phyloP scores from a whole-genome alignment of 2,329 filamentous ascomycete species.

The Didymella glomerata region DNA sequence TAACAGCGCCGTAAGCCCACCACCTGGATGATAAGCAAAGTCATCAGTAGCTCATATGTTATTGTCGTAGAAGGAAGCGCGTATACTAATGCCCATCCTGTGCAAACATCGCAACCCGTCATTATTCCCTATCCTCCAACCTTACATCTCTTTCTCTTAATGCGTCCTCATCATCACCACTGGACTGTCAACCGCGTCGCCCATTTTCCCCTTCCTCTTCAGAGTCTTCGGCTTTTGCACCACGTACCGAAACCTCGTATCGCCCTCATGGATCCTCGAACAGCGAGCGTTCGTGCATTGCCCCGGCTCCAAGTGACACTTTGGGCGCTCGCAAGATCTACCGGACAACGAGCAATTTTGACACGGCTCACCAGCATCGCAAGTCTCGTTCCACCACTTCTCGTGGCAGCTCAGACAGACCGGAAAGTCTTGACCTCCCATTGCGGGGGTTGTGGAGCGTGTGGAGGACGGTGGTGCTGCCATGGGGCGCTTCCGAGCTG shows the following conservation, averaged over 20 bases:
- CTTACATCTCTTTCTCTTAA: background rate
- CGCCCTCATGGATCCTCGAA: constrained; percentile 4
- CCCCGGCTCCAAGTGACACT: background rate
- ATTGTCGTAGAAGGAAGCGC: too few species aligned
- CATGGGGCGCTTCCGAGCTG: background rate
- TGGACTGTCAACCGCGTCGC: background rate
- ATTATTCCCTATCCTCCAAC: background rate
- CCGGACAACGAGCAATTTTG: constrained; percentile 7
- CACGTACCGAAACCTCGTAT: constrained; percentile 1
- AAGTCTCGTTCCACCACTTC: constrained; percentile 20
- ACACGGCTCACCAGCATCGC: constrained; percentile 16
- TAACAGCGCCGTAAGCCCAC: too few species aligned
- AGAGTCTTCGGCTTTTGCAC: constrained; percentile 12
- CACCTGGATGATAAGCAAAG: too few species aligned
- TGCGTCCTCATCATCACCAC: background rate
- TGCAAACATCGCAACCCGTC: background rate
- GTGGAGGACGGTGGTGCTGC: background rate
- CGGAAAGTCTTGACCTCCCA: background rate
- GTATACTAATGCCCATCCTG: too few species aligned
- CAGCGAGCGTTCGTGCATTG: constrained; percentile 1
- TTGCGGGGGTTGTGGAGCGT: background rate
- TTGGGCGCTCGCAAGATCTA: constrained; percentile 5
- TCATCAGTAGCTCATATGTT: too few species aligned
- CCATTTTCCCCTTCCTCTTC: constrained; percentile 8
- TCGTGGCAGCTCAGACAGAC: constrained; percentile 18